These are phyloP conservation scores for Cryphonectria nitschkei DNA, from an alignment of 2,329 filamentous ascomycete genomes.

Conservation along the genomic window DNA sequence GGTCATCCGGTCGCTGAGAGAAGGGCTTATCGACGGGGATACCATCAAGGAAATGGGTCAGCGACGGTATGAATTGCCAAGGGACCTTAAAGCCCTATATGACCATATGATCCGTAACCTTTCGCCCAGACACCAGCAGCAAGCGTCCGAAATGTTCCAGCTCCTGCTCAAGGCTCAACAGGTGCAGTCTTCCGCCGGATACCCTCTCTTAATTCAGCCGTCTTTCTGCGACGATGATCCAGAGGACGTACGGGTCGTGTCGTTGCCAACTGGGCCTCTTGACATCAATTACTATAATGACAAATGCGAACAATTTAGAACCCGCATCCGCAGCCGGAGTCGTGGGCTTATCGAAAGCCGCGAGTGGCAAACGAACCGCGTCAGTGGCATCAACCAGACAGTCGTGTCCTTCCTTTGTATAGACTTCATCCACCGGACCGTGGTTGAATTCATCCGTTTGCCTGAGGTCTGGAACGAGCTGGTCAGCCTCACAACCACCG, in stretches of 20 bases:
- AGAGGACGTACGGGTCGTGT: neutral
- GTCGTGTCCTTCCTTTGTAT: neutral
- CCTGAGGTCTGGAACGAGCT: neutral
- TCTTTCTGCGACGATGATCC: neutral
- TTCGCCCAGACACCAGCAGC: neutral
- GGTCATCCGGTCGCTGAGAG: neutral
- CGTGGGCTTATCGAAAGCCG: neutral
- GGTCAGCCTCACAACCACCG: neutral
- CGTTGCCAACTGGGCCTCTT: neutral
- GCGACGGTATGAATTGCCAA: neutral
- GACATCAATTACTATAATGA: neutral
- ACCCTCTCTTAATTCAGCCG: neutral
- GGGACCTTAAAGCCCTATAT: neutral
- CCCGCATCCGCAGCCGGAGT: neutral
- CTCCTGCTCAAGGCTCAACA: neutral
- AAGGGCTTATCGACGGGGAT: neutral
- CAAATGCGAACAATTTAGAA: neutral
- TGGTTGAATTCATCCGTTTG: neutral
- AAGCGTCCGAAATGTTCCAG: neutral
- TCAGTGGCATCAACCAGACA: neutral
- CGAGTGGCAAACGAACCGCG: neutral
- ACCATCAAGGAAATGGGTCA: neutral
- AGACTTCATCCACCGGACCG: neutral
- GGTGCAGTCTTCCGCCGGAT: neutral
- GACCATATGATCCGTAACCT: neutral